Conservation (phyloP, 371 early-diverging fungal genomes). For the Apophysomyces variabilis region DNA sequence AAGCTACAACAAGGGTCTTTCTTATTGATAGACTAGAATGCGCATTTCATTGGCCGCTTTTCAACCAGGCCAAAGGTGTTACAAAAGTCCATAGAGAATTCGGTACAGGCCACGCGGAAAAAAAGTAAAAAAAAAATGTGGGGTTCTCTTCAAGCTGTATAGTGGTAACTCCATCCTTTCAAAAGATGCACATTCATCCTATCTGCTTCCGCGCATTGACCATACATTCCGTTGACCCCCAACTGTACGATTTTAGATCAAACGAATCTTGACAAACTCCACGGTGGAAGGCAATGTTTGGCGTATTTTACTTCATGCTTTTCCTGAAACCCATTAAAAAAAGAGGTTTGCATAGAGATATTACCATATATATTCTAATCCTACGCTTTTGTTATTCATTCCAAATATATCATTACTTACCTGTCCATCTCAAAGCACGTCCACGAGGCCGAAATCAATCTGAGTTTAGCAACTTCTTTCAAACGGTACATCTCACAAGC, state of each 20-base stretch:
- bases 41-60: not conserved
- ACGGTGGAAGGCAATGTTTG: not conserved
- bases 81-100: not conserved
- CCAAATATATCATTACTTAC: too few species aligned
- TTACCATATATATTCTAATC: too few species aligned
- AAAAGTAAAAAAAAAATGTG: not conserved
- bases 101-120: not conserved
- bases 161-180: not conserved
- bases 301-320: too few species aligned
- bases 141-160: not conserved
- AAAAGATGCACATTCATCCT: not conserved
- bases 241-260: not conserved
- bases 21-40: not conserved
- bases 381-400: too few species aligned
- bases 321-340: too few species aligned
- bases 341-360: too few species aligned
- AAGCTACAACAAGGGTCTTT: not conserved
- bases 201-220: slow-evolving; percentile 8
- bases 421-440: too few species aligned
- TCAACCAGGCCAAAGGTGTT: slow-evolving; percentile 3
- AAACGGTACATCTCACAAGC: too few species aligned
- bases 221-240: slow-evolving; percentile 2
- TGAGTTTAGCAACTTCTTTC: too few species aligned
- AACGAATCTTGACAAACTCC: not conserved
- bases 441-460: too few species aligned